phyloP scores from a whole-genome alignment of 495 filamentous ascomycete genomes.

The Oleoguttula mirabilis region DNA sequence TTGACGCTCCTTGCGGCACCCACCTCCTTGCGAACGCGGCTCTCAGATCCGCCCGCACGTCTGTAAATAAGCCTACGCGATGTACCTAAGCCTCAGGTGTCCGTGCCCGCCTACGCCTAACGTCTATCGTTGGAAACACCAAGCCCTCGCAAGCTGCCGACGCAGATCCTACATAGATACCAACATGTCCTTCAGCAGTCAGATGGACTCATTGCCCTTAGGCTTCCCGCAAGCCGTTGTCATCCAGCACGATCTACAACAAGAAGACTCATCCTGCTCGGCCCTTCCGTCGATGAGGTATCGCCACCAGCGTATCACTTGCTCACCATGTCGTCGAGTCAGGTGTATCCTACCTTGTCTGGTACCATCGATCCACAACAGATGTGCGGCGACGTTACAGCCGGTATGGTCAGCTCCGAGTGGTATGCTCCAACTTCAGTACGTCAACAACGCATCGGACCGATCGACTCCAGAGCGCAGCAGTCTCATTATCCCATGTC shows the following conservation, averaged over 20 bases:
- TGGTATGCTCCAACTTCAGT: conserved; percentile 19
- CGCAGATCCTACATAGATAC: conserved; percentile 18
- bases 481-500: conserved; percentile 1
- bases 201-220: neutral
- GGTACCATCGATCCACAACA: conserved; percentile 10
- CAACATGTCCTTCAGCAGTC: conserved; percentile 12
- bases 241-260: conserved; percentile 7
- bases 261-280: neutral
- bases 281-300: conserved; percentile 2
- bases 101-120: conserved; percentile 10
- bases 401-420: conserved; percentile 8
- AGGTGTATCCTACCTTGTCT: conserved; percentile 7
- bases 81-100: conserved; percentile 13
- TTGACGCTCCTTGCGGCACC: conserved; percentile 5
- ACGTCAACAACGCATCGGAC: conserved; percentile 3
- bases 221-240: conserved; percentile 12
- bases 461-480: neutral
- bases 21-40: neutral
- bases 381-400: conserved; percentile 7
- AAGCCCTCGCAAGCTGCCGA: conserved; percentile 6
- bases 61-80: conserved; percentile 11
- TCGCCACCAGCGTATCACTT: conserved; percentile 10
- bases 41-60: conserved; percentile 1
- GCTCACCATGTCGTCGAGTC: conserved; percentile 6
- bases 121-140: conserved; percentile 14